These are phyloP conservation scores for Fusarium lyarnte DNA, from an alignment of 2,329 filamentous ascomycete species.

Conservation along the genomic window DNA sequence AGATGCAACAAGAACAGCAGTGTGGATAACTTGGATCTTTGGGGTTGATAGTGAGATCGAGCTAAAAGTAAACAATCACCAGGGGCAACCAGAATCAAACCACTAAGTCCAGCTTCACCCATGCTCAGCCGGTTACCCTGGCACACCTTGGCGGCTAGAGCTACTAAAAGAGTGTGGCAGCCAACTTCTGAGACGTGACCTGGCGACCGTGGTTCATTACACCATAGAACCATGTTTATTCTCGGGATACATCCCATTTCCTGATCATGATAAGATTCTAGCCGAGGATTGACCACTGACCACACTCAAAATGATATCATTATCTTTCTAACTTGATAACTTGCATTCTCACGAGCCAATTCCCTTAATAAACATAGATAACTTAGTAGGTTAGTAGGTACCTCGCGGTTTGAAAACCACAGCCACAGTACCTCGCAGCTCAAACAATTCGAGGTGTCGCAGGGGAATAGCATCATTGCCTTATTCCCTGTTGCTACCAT, in stretches of 20 bases:
- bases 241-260: neutral
- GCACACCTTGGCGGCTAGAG: constrained; percentile 19
- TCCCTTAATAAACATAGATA: neutral
- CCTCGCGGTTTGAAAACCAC: neutral
- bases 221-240: constrained; percentile 3
- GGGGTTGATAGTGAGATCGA: constrained; percentile 24
- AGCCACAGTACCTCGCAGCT: neutral
- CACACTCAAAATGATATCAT: neutral
- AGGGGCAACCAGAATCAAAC: constrained; percentile 13
- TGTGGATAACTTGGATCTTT: constrained; percentile 32
- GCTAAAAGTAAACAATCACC: constrained; percentile 26
- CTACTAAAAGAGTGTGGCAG: neutral
- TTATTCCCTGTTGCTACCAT: constrained; percentile 28
- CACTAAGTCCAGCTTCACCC: constrained; percentile 22
- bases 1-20: constrained; percentile 35
- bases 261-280: neutral
- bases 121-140: constrained; percentile 16
- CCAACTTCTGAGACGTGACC: constrained; percentile 36
- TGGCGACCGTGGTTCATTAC: constrained; percentile 12
- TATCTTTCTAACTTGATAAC: neutral
- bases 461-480: constrained; percentile 6
- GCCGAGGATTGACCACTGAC: neutral
- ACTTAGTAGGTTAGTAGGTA: neutral
- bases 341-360: neutral
- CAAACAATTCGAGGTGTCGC: neutral